Evolutionary conservation across 2,329 filamentous ascomycete species (phyloP), one percentile per base, ranked within the genome.

Genomic region (Rhynchosporium graminicola): DNA sequence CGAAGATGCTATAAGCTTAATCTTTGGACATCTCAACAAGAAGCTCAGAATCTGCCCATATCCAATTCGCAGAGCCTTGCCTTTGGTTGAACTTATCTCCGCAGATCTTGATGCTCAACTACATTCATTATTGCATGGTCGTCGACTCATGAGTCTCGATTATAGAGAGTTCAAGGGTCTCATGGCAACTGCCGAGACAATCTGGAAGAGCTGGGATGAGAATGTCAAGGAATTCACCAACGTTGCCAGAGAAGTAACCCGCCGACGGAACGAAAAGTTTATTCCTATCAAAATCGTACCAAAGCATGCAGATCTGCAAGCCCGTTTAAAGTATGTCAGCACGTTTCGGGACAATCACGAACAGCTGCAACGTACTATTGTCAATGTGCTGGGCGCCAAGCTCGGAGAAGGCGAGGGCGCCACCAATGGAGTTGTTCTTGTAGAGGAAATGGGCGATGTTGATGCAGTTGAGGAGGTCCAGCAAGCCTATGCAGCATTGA

Each of bases 141-240:
- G 89, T 33, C 88, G 92, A 62, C 82, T 99, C 60, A 94, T 99
- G 78, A 91, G 97, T 72, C 84, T 98, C 60, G 92, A 95, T 66
- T 98, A 96, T 73, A 85, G 87, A 56, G 94, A 98, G 67, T 99
- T 99, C 74, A 86, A 89, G 71, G 85, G 83, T 28, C 83, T 97
- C 65, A 96, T 98, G 87, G 86, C 84, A 63, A 88, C 88, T 20
- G 90, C 93, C 28, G 90, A 94, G 62, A 84, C 86, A 20, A 93
- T 99, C 64, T 99, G 96, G 83, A 85, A 85, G 46, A 88, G 89
- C 9, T 99, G 95, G 95, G 95, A 99, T 70, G 92, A 96, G 60
- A 92, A 94, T 71, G 84, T 96, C 74, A 98, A 98, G 76, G 95
- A 98, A 71, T 99, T 99, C 74, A 98, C 94, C 15, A 97, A 97